Evolutionary conservation across 139 green algal genomes (phyloP).

Genomic region (Chlamydomonas schloesseri): DNA sequence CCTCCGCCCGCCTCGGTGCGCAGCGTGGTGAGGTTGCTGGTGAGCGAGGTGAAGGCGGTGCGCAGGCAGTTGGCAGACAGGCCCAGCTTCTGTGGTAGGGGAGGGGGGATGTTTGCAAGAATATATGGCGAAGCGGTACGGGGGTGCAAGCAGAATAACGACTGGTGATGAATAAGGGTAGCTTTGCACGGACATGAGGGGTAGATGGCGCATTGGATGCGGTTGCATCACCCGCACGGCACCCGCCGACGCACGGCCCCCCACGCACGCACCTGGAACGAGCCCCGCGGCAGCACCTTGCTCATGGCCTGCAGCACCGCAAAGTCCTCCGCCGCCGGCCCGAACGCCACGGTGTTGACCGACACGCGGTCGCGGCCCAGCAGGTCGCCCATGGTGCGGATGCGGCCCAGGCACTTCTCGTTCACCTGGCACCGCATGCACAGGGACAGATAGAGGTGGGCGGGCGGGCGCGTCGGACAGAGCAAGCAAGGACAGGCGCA

Average conservation of each 20-base stretch:
- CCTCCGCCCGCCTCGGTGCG: background rate
- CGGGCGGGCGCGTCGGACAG: no score
- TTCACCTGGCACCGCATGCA: no score
- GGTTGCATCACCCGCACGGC: no score
- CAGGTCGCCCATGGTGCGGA: conserved; percentile 44
- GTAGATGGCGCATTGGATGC: no score
- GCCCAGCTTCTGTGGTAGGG: conserved; percentile 44
- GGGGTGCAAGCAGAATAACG: no score
- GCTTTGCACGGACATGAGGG: no score
- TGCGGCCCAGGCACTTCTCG: conserved; percentile 19
- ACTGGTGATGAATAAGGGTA: background rate
- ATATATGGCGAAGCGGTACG: background rate
- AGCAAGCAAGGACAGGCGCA: no score
- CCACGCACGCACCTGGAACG: conserved; percentile 39
- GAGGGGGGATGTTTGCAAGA: background rate
- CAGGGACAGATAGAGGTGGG: no score
- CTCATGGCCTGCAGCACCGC: conserved; percentile 53
- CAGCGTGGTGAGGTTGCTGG: conserved; percentile 44
- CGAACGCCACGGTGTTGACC: conserved; percentile 55
- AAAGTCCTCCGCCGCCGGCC: conserved; percentile 42
- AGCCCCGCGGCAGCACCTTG: conserved; percentile 32
- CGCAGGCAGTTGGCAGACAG: conserved; percentile 42
- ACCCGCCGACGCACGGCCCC: no score
- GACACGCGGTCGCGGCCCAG: conserved; percentile 52
- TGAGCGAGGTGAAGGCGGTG: conserved; percentile 55